Conservation (phyloP, 2,329 filamentous ascomycete genomes). For the Graphilbum ipis-grandicollis region DNA sequence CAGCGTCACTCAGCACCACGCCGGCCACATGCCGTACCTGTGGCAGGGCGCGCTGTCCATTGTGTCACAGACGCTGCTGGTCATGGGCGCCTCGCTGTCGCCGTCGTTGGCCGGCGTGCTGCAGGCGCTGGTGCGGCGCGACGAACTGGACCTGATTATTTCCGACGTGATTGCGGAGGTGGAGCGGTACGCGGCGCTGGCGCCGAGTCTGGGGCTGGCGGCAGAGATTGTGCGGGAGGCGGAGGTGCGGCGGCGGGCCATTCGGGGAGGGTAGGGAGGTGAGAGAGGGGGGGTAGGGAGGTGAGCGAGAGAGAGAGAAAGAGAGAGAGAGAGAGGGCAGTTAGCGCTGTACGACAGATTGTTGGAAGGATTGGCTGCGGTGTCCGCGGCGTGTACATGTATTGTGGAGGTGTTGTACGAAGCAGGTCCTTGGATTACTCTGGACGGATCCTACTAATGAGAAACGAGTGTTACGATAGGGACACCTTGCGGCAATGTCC, state of each 20-base stretch:
- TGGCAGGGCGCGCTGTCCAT: conserved; percentile 76
- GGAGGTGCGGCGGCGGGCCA: conserved; percentile 50
- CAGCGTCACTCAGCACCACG: conserved; percentile 62
- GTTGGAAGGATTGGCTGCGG: no score
- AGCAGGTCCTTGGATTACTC: no score
- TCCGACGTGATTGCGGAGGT: conserved; percentile 62
- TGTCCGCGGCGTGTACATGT: no score
- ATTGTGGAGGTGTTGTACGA: no score
- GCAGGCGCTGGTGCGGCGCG: conserved; percentile 33
- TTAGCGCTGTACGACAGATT: no score
- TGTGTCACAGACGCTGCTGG: conserved; percentile 62
- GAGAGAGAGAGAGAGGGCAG: no score
- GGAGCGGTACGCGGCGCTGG: conserved; percentile 55
- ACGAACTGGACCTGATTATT: conserved; percentile 59
- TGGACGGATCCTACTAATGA: no score
- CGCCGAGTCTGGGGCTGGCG: conserved; percentile 59
- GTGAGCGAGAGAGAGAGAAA: no score
- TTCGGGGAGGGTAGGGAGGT: conserved; percentile 28
- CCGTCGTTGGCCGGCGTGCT: conserved; percentile 52
- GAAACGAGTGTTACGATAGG: no score
- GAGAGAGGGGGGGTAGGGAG: no score
- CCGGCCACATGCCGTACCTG: conserved; percentile 69
- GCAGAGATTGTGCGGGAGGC: conserved; percentile 69
- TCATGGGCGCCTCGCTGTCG: conserved; percentile 76
- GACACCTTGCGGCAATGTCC: no score